phyloP scores from a whole-genome alignment of 768 basidiomycete genomes.

The Nevesoporus exiguus region DNA sequence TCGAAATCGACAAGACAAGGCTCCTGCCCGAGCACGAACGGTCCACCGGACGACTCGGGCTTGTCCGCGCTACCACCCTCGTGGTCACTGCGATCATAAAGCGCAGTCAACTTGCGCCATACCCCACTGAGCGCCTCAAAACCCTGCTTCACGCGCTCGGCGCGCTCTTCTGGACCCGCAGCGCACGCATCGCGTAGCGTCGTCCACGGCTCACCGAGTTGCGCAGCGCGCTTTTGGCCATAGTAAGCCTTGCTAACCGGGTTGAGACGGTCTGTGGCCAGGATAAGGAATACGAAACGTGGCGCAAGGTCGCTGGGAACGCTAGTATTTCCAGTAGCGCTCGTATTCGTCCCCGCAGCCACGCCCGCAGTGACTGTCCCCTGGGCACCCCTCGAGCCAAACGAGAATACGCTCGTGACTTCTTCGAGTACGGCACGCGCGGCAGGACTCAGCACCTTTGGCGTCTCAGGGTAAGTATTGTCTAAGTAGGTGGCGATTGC shows the following conservation, averaged over 20 bases:
- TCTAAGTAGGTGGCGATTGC: constrained; percentile 43
- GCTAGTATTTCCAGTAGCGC: too few species aligned
- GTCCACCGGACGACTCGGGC: neutral
- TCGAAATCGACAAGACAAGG: constrained; percentile 21
- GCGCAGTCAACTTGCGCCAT: constrained; percentile 22
- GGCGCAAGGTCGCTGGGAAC: neutral
- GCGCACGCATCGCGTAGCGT: constrained; percentile 18
- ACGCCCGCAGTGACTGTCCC: neutral
- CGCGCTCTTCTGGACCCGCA: constrained; percentile 26
- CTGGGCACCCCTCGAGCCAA: constrained; percentile 1
- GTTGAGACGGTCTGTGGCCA: constrained; percentile 27
- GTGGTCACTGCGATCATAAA: constrained; percentile 15
- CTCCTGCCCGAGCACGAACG: constrained; percentile 13
- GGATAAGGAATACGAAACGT: constrained; percentile 22
- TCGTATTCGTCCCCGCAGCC: too few species aligned
- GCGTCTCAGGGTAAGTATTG: constrained; percentile 42
- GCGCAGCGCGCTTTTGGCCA: constrained; percentile 32
- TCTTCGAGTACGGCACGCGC: constrained; percentile 33
- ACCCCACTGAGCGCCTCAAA: constrained; percentile 21
- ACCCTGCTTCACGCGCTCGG: constrained; percentile 18
- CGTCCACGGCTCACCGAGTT: constrained; percentile 39
- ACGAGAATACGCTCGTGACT: constrained; percentile 20
- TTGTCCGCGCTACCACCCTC: neutral
- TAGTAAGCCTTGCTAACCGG: constrained; percentile 38
- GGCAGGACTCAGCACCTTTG: constrained; percentile 35